Evolutionary conservation across 345 rosid species (phyloP).

Genomic region (Erysimum cheiranthoides): DNA sequence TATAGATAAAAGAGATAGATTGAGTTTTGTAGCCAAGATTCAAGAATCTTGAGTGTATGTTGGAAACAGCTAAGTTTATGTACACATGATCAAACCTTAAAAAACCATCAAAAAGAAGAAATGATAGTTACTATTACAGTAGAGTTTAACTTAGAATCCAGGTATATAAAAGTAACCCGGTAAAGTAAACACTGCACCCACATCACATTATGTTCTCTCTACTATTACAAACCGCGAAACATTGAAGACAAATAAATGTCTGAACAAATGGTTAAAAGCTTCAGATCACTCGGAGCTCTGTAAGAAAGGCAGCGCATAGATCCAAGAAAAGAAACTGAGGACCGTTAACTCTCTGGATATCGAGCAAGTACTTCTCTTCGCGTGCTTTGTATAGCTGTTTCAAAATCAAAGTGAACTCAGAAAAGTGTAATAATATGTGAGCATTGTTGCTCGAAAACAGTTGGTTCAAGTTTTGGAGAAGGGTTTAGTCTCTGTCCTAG

Average conservation of each 20-base stretch:
- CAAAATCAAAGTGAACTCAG: constrained; percentile 7
- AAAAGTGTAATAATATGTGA: not conserved
- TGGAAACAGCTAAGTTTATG: constrained; percentile 24
- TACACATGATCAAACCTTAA: constrained; percentile 32
- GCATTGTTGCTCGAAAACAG: not conserved
- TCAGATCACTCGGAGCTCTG: constrained; percentile 81
- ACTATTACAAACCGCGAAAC: constrained; percentile 36
- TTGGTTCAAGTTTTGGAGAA: constrained; percentile 10
- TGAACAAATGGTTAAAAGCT: constrained; percentile 23
- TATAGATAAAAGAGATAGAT: not conserved
- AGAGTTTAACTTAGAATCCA: constrained; percentile 42
- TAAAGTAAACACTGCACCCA: constrained; percentile 41
- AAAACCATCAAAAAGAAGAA: constrained; percentile 11
- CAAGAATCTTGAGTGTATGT: constrained; percentile 14
- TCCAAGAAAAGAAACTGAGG: constrained; percentile 92
- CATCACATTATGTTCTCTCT: constrained; percentile 29
- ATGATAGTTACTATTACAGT: constrained; percentile 32
- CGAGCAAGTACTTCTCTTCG: constrained; percentile 84
- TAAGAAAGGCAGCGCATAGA: constrained; percentile 89
- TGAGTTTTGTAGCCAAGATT: not conserved
- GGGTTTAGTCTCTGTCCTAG: constrained; percentile 25
- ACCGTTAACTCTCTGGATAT: constrained; percentile 84
- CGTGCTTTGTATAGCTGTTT: constrained; percentile 90
- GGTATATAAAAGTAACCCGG: constrained; percentile 44
- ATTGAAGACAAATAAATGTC: not conserved